phyloP scores from a whole-genome alignment of 106 monocot genomes.

The Phalaenopsis equestris region DNA sequence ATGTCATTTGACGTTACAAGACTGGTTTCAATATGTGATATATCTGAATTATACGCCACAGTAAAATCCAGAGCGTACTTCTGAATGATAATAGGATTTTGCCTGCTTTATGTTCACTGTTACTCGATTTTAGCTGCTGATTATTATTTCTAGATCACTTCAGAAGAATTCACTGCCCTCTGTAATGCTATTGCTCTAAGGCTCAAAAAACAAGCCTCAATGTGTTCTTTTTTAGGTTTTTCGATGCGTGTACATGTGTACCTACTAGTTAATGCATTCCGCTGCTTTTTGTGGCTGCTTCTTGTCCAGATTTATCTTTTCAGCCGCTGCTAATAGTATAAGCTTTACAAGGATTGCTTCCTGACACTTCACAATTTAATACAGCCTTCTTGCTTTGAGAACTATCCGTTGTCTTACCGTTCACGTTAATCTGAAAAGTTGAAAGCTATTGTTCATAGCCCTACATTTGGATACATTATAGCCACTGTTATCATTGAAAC shows the following conservation, averaged over 20 bases:
- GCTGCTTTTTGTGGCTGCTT: not conserved
- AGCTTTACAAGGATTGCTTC: not conserved
- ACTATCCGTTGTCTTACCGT: slow-evolving; percentile 86
- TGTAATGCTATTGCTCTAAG: slow-evolving; percentile 90
- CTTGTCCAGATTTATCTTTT: not conserved
- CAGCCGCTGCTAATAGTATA: not conserved
- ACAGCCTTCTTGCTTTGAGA: slow-evolving; percentile 91
- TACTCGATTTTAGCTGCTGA: not conserved
- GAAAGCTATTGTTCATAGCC: slow-evolving; percentile 74
- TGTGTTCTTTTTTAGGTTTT: slow-evolving; percentile 25
- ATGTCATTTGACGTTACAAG: not conserved
- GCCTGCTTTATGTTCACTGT: not conserved
- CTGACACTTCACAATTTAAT: slow-evolving; percentile 23
- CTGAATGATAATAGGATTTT: not conserved
- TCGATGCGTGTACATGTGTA: not conserved
- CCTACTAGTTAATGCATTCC: not conserved
- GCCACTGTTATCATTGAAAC: slow-evolving; percentile 92
- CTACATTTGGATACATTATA: slow-evolving; percentile 61
- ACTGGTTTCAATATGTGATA: not conserved
- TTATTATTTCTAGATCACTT: slow-evolving; percentile 51
- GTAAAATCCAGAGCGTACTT: too few species aligned
- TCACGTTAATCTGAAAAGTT: slow-evolving; percentile 48
- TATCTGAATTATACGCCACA: not conserved
- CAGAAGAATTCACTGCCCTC: slow-evolving; percentile 82
- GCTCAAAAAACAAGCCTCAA: slow-evolving; percentile 86